Base-by-base conservation (phyloP, 2,329 filamentous ascomycete genomes). In the Triangularia verruculosa region DNA sequence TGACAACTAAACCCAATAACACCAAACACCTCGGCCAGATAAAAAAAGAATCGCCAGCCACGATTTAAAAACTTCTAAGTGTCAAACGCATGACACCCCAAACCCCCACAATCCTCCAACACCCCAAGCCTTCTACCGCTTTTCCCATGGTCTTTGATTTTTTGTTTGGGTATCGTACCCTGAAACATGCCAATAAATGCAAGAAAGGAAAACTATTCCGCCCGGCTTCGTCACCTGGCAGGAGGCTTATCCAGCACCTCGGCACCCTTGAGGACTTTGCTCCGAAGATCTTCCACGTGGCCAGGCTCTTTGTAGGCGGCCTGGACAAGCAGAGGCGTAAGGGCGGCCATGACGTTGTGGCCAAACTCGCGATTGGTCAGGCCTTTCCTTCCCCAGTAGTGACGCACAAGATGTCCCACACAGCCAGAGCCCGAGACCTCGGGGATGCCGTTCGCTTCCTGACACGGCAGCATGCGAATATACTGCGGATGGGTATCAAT, bases 381-480 rank as follows among this genome's bases (percentile, higher is more conserved):
- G 53, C 72, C 69, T 70, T 80, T 80, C 66, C 75, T 74, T 0
- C 75, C 78, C 78, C 78, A 80, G 64, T 79, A 68, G 66, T 80
- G 78, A 65, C 77, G 75, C 64, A 80, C 75, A 61, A 80, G 78
- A 47, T 72, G 73, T 34, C 78, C 78, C 9, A 74, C 66, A 62
- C 78, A 80, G 17, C 74, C 76, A 11, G 59, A 53, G 7, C 73
- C 72, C 22, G 71, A 67, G 59, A 73, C 75, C 70, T 78, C 72
- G 28, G 77, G 76, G 67, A 75, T 79, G 22, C 78, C 78, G 69
- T 80, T 80, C 67, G 78, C 78, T 62, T 80, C 78, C 17, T 69
- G 72, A 64, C 78, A 80, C 6, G 74, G 73, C 7, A 80, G 74
- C 65, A 74, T 73, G 66, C 73, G 74, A 67, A 80, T 78, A 64